phyloP scores from a whole-genome alignment of 495 filamentous ascomycete species.

The Staphylotrichum longicolle region DNA sequence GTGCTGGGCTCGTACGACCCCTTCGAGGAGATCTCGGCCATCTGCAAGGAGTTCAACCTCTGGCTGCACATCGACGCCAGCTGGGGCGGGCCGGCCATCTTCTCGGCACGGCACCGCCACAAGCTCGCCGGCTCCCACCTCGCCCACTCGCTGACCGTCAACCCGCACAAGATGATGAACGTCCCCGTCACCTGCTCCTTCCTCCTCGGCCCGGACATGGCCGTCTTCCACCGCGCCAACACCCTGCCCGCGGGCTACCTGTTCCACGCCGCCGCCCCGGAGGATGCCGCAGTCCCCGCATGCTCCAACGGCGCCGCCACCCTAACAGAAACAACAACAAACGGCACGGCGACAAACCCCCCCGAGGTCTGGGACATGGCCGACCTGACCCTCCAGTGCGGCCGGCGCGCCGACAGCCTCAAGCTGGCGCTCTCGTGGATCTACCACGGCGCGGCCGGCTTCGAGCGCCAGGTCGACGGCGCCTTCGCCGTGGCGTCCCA shows the following conservation, averaged over 20 bases:
- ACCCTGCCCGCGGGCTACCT: conserved; percentile 85
- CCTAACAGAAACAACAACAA: conserved; percentile 15
- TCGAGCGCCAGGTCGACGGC: conserved; percentile 60
- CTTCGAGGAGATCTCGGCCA: conserved; percentile 63
- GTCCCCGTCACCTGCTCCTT: conserved; percentile 89
- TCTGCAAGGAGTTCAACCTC: conserved; percentile 69
- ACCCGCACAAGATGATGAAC: conserved; percentile 96
- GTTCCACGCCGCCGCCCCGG: conserved; percentile 60
- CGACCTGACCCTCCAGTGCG: conserved; percentile 89
- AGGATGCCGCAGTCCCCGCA: too few relatives aligned
- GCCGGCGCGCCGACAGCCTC: conserved; percentile 76
- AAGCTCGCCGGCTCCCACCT: conserved; percentile 67
- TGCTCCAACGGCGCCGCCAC: too few relatives aligned
- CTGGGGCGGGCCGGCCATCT: conserved; percentile 85
- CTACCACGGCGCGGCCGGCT: conserved; percentile 69
- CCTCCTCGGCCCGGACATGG: conserved; percentile 72
- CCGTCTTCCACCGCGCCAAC: conserved; percentile 74
- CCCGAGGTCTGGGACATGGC: conserved; percentile 77
- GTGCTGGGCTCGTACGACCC: conserved; percentile 89
- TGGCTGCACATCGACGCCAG: conserved; percentile 92
- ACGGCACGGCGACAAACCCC: background rate
- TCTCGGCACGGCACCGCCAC: conserved; percentile 61
- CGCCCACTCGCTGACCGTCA: conserved; percentile 78
- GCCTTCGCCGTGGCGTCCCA: conserved; percentile 67
- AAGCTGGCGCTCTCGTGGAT: conserved; percentile 86